Conservation (phyloP, 305 asterid species). For the Caryopteris hybrid region DNA sequence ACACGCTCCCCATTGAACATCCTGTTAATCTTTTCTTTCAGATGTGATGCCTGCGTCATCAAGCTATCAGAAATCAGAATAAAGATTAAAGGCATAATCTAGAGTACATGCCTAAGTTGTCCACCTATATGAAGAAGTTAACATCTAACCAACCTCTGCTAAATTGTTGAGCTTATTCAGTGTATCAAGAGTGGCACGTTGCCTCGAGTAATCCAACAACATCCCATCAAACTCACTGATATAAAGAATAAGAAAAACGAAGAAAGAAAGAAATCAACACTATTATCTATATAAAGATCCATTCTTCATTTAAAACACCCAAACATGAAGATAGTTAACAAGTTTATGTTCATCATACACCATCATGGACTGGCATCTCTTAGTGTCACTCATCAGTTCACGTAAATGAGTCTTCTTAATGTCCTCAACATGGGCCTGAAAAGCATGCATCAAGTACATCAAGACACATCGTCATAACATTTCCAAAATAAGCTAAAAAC, state of each 20-base stretch:
- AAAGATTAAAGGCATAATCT: neutral
- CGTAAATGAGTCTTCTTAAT: constrained; percentile 85
- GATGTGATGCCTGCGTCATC: constrained; percentile 65
- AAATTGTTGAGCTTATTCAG: constrained; percentile 58
- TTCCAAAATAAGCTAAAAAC: neutral
- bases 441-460: constrained; percentile 24
- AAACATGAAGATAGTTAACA: neutral
- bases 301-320: neutral
- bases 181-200: constrained; percentile 70
- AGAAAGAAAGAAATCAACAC: constrained; percentile 1
- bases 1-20: constrained; percentile 95
- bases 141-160: constrained; percentile 65
- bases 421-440: constrained; percentile 79
- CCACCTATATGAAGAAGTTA: constrained; percentile 10
- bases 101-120: neutral
- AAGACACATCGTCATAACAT: neutral
- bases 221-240: constrained; percentile 84
- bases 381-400: constrained; percentile 60
- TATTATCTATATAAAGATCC: neutral
- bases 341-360: constrained; percentile 41
- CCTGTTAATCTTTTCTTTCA: constrained; percentile 75
- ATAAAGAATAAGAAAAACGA: neutral
- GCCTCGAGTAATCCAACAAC: constrained; percentile 87
- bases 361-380: constrained; percentile 85
- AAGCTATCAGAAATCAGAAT: constrained; percentile 19